A percentile compares a stretch with the other conserved stretches of the same genome.
These are phyloP conservation scores for Jatropha podagrica DNA, from an alignment of 441 rosid species.

Conservation along the genomic window DNA sequence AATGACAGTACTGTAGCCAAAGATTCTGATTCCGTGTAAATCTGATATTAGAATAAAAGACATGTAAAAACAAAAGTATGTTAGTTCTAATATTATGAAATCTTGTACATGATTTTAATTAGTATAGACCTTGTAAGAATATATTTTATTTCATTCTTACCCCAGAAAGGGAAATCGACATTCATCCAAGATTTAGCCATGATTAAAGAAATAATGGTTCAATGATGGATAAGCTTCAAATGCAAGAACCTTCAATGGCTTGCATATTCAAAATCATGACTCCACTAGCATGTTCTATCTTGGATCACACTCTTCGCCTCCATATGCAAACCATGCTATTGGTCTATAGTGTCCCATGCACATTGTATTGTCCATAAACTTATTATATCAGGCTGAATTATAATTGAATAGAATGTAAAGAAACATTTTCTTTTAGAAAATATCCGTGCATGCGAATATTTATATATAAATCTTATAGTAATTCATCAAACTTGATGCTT, in stretches of 20 bases:
- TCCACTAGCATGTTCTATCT: not conserved
- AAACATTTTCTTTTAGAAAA: too few species aligned
- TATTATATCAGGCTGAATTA: too few species aligned
- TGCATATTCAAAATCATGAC: not conserved
- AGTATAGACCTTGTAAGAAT: too few species aligned
- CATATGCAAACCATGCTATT: not conserved
- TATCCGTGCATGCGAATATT: too few species aligned
- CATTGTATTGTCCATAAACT: too few species aligned
- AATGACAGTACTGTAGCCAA: conserved; percentile 1
- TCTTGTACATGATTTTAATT: not conserved
- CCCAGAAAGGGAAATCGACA: not conserved
- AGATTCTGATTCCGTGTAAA: conserved; percentile 27
- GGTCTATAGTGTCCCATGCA: too few species aligned
- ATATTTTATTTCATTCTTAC: not conserved
- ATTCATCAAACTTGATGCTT: too few species aligned
- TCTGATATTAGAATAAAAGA: not conserved
- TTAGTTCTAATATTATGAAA: conserved; percentile 3
- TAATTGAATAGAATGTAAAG: too few species aligned
- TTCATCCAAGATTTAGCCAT: not conserved
- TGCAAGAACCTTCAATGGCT: not conserved
- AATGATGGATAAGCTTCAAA: not conserved
- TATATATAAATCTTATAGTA: too few species aligned
- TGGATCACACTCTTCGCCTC: not conserved
- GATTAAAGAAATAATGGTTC: not conserved
- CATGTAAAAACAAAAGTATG: not conserved